Conservation (phyloP, 2,329 filamentous ascomycete genomes). For the Bipolaris zeicola region DNA sequence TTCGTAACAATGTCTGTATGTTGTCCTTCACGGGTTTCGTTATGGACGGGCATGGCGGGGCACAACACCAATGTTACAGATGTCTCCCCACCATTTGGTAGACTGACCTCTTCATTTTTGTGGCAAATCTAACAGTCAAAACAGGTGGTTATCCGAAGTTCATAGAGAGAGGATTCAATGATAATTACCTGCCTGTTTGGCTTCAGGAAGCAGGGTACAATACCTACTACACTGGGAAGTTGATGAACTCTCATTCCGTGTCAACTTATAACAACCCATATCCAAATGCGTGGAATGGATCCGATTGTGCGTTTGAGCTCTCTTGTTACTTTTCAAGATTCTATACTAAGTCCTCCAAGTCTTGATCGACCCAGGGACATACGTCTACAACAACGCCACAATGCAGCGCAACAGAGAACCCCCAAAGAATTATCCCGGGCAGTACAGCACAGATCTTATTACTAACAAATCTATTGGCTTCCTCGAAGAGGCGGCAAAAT, state of each 20-base stretch:
- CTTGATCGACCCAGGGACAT: slow-evolving; percentile 52
- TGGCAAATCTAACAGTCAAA: neutral
- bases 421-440: slow-evolving; percentile 61
- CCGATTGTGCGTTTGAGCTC: slow-evolving; percentile 63
- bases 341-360: neutral
- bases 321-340: neutral
- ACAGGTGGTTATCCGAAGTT: slow-evolving; percentile 68
- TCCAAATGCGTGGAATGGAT: slow-evolving; percentile 63
- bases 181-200: slow-evolving; percentile 71
- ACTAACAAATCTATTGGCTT: slow-evolving; percentile 64
- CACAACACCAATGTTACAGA: slow-evolving; percentile 1
- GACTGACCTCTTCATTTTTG: neutral
- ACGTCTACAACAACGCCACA: slow-evolving; percentile 68
- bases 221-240: slow-evolving; percentile 72
- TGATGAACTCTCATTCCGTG: slow-evolving; percentile 67
- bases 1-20: neutral
- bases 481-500: slow-evolving; percentile 60
- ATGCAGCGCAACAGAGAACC: slow-evolving; percentile 64
- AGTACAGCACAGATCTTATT: slow-evolving; percentile 64
- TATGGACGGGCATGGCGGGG: neutral
- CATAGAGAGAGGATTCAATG: slow-evolving; percentile 65
- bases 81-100: neutral
- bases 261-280: slow-evolving; percentile 65
- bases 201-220: slow-evolving; percentile 68
- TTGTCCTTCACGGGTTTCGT: neutral